Evolutionary conservation across 2,329 filamentous ascomycete species (phyloP), one percentile per base, ranked within the genome.

Genomic region (Cladosporium halotolerans): DNA sequence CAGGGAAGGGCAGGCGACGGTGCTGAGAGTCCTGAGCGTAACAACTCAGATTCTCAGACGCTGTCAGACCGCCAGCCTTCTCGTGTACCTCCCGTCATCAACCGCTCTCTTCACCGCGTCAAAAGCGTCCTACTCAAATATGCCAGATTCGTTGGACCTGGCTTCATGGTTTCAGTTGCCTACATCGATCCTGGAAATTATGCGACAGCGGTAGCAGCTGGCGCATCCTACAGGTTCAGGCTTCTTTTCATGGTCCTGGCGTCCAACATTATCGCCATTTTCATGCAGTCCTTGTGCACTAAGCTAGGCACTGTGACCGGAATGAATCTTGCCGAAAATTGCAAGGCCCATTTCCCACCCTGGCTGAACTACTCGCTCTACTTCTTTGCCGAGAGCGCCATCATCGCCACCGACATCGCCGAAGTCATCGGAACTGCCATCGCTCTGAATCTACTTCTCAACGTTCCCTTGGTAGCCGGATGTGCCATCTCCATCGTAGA

Each of bases 381-480:
- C 60, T 66, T 78, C 54, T 75, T 81, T 63, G 78, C 78, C 39
- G 79, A 81, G 60, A 72, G 69, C 23, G 79, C 79, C 4, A 80
- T 81, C 57, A 80, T 81, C 54, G 79, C 79, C 11, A 81, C 79
- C 3, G 79, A 81, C 61, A 80, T 81, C 61, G 79, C 79, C 13
- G 79, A 81, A 63, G 84, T 87, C 16, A 86, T 88, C 58, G 84
- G 84, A 47, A 85, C 82, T 14, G 84, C 84, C 10, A 86, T 88
- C 57, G 84, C 81, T 1, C 70, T 88, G 45, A 86, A 87, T 59
- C 72, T 88, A 11, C 73, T 88, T 38, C 76, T 83, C 18, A 72
- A 80, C 54, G 72, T 88, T 4, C 84, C 84, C 0, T 72, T 88
- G 8, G 82, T 87, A 0, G 84, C 80, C 1, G 84, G 84, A 13